Percentiles rank a stretch among this genome's conserved stretches.
Conservation (phyloP, 2,329 filamentous ascomycete species). For the Daldinia eschscholtzii region DNA sequence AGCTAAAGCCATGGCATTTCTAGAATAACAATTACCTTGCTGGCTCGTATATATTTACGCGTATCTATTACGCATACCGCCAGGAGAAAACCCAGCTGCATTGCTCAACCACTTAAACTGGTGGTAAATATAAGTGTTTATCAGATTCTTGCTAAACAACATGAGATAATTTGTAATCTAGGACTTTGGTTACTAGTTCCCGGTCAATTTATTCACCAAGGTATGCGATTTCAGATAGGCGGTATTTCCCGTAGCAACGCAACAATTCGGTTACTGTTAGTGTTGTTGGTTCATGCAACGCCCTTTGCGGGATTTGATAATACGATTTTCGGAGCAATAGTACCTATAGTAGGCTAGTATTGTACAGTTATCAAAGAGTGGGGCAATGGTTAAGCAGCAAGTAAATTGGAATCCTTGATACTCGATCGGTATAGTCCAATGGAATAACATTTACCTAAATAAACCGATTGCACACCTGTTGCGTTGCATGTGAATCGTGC, state of each 20-base stretch:
- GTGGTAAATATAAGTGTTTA: neutral
- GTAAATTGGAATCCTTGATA: neutral
- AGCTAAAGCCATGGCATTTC: neutral
- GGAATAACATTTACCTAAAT: neutral
- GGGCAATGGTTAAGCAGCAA: neutral
- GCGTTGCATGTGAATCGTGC: neutral
- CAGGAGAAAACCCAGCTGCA: neutral
- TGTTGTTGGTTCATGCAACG: neutral
- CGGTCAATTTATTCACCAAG: neutral
- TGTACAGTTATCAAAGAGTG: neutral
- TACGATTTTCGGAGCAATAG: neutral
- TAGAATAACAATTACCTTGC: neutral
- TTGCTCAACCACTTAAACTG: neutral
- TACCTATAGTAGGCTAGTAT: no score
- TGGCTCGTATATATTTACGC: neutral
- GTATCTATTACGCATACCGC: neutral
- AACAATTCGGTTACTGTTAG: neutral
- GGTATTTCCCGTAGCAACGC: neutral
- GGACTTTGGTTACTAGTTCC: neutral
- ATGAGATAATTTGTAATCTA: neutral
- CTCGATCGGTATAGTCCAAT: slow-evolving; percentile 1
- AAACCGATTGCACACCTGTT: neutral
- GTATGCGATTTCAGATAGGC: neutral
- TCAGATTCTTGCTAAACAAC: neutral
- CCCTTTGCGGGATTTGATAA: slow-evolving; percentile 3